phyloP scores from a whole-genome alignment of 345 rosid species.

The Lagerstroemia speciosa region DNA sequence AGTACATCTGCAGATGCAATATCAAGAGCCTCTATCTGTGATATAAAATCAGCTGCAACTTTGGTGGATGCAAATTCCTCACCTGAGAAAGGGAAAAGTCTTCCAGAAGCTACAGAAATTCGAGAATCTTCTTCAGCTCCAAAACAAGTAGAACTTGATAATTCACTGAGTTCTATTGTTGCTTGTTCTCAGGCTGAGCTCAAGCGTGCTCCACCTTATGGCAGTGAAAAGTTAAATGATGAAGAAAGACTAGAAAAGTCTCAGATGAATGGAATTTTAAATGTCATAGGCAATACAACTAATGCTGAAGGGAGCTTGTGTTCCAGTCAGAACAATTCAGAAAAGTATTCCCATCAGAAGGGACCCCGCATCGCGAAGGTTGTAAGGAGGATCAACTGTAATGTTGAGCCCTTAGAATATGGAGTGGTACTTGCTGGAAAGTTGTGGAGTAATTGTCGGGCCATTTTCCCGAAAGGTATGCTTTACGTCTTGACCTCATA shows the following conservation, averaged over 20 bases:
- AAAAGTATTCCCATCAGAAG: constrained; percentile 66
- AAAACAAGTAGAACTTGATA: constrained; percentile 7
- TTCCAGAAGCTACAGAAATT: constrained; percentile 21
- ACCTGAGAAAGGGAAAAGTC: constrained; percentile 23
- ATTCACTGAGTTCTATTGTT: constrained; percentile 13
- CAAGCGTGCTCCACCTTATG: constrained; percentile 19
- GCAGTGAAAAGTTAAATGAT: constrained; percentile 23
- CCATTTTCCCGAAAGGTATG: constrained; percentile 91
- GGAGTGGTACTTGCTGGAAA: constrained; percentile 79
- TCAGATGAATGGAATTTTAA: constrained; percentile 29
- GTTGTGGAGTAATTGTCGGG: constrained; percentile 74
- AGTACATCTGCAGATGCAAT: constrained; percentile 15
- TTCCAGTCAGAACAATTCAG: constrained; percentile 63
- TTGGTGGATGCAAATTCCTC: constrained; percentile 22
- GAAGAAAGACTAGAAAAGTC: constrained; percentile 36
- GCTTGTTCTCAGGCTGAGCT: constrained; percentile 10
- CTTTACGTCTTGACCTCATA: neutral
- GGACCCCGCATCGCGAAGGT: constrained; percentile 99
- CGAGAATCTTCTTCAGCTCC: constrained; percentile 21
- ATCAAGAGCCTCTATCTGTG: constrained; percentile 10
- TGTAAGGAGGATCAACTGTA: constrained; percentile 91
- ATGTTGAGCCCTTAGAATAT: constrained; percentile 66
- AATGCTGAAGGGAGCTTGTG: constrained; percentile 35
- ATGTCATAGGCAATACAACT: constrained; percentile 32
- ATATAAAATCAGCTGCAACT: constrained; percentile 15